Percentiles rank a stretch among this genome's conserved stretches.
These are phyloP conservation scores for Syzygium oleosum DNA, from an alignment of 345 rosid species.

Conservation along the genomic window DNA sequence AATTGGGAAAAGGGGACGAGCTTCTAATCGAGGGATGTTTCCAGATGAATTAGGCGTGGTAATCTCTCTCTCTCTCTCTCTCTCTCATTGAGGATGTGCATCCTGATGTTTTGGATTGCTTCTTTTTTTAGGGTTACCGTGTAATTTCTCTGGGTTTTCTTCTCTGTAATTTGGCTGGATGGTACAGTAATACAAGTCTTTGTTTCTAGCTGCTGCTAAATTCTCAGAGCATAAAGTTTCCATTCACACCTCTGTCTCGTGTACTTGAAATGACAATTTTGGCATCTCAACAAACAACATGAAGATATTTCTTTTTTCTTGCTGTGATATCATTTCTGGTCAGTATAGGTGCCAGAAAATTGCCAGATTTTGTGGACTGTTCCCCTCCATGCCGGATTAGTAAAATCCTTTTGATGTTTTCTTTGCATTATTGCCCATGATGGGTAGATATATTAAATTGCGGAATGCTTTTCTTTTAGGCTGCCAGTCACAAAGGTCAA, in stretches of 20 bases:
- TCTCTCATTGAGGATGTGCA: neutral
- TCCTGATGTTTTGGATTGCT: neutral
- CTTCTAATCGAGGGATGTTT: conserved; percentile 49
- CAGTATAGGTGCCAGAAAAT: neutral
- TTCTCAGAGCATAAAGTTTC: neutral
- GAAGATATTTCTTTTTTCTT: neutral
- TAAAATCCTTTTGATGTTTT: neutral
- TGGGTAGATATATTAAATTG: neutral
- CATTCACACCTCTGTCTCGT: neutral
- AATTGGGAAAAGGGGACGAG: conserved; percentile 64
- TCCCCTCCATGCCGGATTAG: neutral
- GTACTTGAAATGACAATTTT: neutral
- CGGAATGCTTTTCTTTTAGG: conserved; percentile 29
- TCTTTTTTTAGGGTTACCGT: neutral
- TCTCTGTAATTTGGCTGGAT: neutral
- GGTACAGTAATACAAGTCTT: neutral
- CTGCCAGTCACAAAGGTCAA: conserved; percentile 77
- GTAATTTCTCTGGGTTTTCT: neutral
- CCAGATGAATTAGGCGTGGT: conserved; percentile 97
- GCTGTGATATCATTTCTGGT: neutral
- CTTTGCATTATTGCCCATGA: neutral
- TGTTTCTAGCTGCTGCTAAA: neutral
- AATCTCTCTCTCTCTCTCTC: conserved; percentile 12
- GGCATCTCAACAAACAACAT: neutral
- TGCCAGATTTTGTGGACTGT: neutral